Base-by-base conservation (phyloP, 148 eudicot species). In the Chenopodium suecicum region DNA sequence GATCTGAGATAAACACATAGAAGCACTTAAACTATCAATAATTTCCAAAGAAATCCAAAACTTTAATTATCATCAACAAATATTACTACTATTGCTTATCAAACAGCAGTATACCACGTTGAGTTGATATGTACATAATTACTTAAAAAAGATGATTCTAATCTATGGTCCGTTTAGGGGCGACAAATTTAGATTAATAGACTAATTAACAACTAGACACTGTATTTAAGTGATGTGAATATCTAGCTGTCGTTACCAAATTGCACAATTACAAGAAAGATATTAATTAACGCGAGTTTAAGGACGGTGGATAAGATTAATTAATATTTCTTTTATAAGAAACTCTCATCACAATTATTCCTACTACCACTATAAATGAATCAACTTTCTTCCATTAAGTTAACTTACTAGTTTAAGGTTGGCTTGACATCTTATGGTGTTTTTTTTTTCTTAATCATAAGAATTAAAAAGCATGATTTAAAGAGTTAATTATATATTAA, bases 321-420 rank as follows among this genome's bases (percentile, higher is more conserved):
- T 34, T 76, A 58, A 76, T 58, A 56, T 0, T 27, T 62, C 34
- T 75, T 9, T 54, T 75, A 50, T 25, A 74, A 41, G 77, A 74
- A 50, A 17, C 63, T 52, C 63, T 52, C 22, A 70, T 31, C 46
- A 70, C 54, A 41, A 22, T 70, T 56, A 23, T 46, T 73, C 75
- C 29, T 41, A 73, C 79, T 34, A 62, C 79, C 79, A 76, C 60
- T 62, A 76, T 23, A 22, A 60, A 60, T 60, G 25, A 37, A 62
- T 34, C 69, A 50, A 62, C 69, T 62, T 7, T n/a, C 19, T 3
- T 76, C 31, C 1, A 37, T 34, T 63, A 62, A 76, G 41, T 70
- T 76, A 76, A 27, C 52, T 76, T 60, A 1, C 31, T 76, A 67
- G 70, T 62, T 76, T 76, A 76, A 76, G 79, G 70, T 76, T 76